A percentile compares a stretch with the other conserved stretches of the same genome.
These are phyloP conservation scores for Tephrocybe rancida DNA, from an alignment of 768 basidiomycete genomes.

Conservation along the genomic window DNA sequence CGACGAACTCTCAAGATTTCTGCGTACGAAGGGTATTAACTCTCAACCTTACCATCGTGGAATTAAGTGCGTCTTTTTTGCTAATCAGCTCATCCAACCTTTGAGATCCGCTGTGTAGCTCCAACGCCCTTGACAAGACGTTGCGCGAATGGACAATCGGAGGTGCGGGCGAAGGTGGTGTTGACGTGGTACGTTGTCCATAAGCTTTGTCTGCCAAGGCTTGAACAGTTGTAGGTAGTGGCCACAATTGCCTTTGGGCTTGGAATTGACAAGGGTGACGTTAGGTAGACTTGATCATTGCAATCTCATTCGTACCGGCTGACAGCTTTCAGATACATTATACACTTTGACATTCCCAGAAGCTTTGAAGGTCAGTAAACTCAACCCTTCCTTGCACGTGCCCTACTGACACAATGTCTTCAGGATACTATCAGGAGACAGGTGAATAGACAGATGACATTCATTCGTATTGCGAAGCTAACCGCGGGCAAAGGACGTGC, in stretches of 20 bases:
- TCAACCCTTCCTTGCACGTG: background rate
- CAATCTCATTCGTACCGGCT: background rate
- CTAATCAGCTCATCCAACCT: background rate
- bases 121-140: slow-evolving; percentile 55
- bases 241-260: slow-evolving; percentile 87
- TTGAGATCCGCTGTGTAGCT: slow-evolving; percentile 29
- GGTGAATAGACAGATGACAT: slow-evolving; percentile 39
- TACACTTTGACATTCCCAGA: slow-evolving; percentile 83
- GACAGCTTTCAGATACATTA: slow-evolving; percentile 54
- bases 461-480: background rate
- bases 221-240: slow-evolving; percentile 50
- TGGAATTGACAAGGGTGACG: slow-evolving; percentile 84
- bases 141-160: slow-evolving; percentile 61
- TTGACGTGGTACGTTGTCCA: slow-evolving; percentile 58
- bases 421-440: slow-evolving; percentile 89
- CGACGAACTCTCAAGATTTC: slow-evolving; percentile 62
- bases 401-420: background rate
- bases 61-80: slow-evolving; percentile 43
- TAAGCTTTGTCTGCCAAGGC: background rate
- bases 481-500: slow-evolving; percentile 59
- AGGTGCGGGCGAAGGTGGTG: slow-evolving; percentile 49
- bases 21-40: slow-evolving; percentile 67
- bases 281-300: slow-evolving; percentile 44
- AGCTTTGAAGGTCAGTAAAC: slow-evolving; percentile 70
- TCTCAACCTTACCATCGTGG: slow-evolving; percentile 79